Evolutionary conservation across 306 rosid genomes (phyloP), one percentile per base, ranked within the genome.

Genomic region (Fragaria iinumae): DNA sequence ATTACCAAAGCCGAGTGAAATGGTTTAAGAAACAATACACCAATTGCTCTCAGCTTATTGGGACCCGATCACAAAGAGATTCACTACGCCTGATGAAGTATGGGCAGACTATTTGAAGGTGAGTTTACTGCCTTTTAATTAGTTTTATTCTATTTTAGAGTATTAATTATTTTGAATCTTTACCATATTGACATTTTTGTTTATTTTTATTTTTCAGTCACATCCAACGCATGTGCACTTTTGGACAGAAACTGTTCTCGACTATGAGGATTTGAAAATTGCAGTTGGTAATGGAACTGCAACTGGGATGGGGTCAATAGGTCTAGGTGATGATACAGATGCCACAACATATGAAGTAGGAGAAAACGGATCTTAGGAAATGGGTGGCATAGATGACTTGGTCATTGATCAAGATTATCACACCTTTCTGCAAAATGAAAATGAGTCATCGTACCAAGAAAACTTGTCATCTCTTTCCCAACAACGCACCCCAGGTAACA

Each of bases 191-290:
- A 63, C 43, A 29, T 29, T 63, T 29, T 5, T 32, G 13, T 44
- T 44, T 44, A 9, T 62, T 62, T 0, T 63, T 27, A 49, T 50
- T 16, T 63, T 12, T 27, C 8, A 67, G 47, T 67, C 72, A 17
- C 27, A 67, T 39, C 72, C 72, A 38, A 67, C 27, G 2, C 72
- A 67, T 11, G 23, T 2, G 5, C 9, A 39, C 8, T 23, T 12
- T 67, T 34, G 34, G 0, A 41, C 52, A 43, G 3, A 17, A 21
- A n/a, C 34, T 2, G n/a, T 20, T 21, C 8, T 32, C 20, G 52
- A 67, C 18, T 41, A 67, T n/a, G 72, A 67, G 12, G 48, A 67
- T 38, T 39, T 67, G 25, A 67, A 44, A 32, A 36, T 67, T 67
- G 50, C 2, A 67, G 29, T 67, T 6, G 72, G 72, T 20, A 67